Base-by-base conservation (phyloP, 2,329 filamentous ascomycete genomes). In the Talaromyces atroroseus region DNA sequence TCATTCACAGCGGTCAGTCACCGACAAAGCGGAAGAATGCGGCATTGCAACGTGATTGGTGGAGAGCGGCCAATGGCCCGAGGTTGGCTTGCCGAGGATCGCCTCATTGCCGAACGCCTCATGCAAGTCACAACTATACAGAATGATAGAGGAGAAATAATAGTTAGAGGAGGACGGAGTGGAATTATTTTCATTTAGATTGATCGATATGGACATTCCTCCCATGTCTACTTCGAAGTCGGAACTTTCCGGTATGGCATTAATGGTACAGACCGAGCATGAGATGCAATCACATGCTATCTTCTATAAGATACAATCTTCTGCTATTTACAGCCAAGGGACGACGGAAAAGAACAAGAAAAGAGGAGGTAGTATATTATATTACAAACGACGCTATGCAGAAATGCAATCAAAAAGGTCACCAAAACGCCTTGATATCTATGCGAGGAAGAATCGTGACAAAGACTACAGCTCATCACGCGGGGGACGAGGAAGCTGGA, bases 401-500 rank as follows among this genome's bases (percentile, higher is more conserved):
- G 44, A 40, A 44, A 38, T 24, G 26, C 7, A 26, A 53, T 48
- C 24, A 44, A 24, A 32, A 49, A 14, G 29, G 14, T n/a, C 16
- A 40, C 54, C 53, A 16, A 3, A 58, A 54, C 53, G 44, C 57
- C 52, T 24, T 44, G 2, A 48, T 42, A 23, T 56, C 52, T 45
- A 58, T 58, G 57, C 57, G 29, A 23, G 23, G 24, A 29, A 34
- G 36, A n/a, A 47, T 10, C 21, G 20, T 26, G 46, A 26, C 29
- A 20, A 49, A 32, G 36, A 24, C 23, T 34, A 58, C 42, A 58
- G 44, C 49, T 58, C 57, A 16, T 58, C 57, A 34, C 66, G 20
- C 67, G 68, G 18, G 54, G 57, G 50, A 62, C 67, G n/a, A 78
- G 78, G 56, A 21, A 74, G 65, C 52, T 71, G 66, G 23, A 83